phyloP scores from a whole-genome alignment of 2,329 filamentous ascomycete species.

The Cytospora piceae region DNA sequence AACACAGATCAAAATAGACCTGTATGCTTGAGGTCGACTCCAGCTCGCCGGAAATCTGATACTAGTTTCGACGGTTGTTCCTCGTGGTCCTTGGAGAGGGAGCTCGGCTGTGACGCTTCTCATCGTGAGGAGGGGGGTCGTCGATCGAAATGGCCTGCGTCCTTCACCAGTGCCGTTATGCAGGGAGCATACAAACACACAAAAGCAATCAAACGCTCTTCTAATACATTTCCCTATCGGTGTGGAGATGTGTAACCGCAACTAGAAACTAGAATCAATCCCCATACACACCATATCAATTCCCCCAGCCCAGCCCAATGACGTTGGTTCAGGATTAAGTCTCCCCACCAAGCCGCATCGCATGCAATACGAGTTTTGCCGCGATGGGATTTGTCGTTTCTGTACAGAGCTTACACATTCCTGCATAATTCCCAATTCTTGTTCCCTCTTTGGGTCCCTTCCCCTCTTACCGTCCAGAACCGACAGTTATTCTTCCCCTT shows the following conservation, averaged over 20 bases:
- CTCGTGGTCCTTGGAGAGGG: neutral
- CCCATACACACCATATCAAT: neutral
- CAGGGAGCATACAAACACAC: neutral
- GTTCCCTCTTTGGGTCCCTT: neutral
- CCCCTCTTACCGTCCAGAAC: constrained; percentile 6
- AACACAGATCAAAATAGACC: constrained; percentile 16
- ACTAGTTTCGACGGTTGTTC: neutral
- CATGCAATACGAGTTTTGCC: constrained; percentile 17
- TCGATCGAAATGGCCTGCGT: neutral
- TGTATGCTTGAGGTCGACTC: constrained; percentile 9
- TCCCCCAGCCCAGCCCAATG: constrained; percentile 1
- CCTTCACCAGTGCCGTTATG: neutral
- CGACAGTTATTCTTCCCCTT: neutral
- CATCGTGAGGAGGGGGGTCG: neutral
- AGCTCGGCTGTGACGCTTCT: neutral
- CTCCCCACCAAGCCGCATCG: constrained; percentile 12
- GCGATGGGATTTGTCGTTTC: constrained; percentile 11
- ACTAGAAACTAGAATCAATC: neutral
- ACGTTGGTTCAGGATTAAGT: neutral
- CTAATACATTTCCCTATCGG: neutral
- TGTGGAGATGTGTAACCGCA: constrained; percentile 8
- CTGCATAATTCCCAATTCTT: neutral
- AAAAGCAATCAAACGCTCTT: neutral
- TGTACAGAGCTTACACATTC: neutral
- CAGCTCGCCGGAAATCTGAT: neutral